Conservation (phyloP, 192 early-diverging fungal genomes). For the Coemansia sp. region DNA sequence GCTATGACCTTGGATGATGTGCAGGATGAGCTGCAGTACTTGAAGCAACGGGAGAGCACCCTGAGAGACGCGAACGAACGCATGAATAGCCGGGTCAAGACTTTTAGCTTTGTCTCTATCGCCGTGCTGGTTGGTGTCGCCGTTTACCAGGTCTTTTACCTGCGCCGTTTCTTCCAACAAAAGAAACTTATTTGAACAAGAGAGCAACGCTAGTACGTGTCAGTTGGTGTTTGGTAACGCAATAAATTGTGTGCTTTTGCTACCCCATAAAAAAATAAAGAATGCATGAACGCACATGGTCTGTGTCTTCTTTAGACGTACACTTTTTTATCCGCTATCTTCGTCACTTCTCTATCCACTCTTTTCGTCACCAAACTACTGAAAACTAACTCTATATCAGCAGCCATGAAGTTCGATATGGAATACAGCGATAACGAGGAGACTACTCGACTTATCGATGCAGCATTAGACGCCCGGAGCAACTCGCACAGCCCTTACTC, state of each 20-base stretch:
- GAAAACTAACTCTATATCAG: not conserved
- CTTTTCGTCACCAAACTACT: not conserved
- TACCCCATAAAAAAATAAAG: not conserved
- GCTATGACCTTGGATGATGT: conserved; percentile 78
- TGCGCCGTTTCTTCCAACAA: conserved; percentile 84
- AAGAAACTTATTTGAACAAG: conserved; percentile 76
- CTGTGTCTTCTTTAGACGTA: not conserved
- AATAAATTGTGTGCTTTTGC: not conserved
- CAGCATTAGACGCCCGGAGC: conserved; percentile 62
- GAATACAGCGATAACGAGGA: conserved; percentile 26
- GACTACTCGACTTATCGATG: conserved; percentile 24
- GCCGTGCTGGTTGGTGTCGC: conserved; percentile 75
- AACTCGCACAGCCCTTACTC: conserved; percentile 87
- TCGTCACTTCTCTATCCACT: not conserved
- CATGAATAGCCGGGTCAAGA: conserved; percentile 85
- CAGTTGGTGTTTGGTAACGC: not conserved
- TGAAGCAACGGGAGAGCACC: conserved; percentile 77
- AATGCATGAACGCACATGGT: not conserved
- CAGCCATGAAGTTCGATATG: conserved; percentile 20
- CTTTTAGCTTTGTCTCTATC: conserved; percentile 69
- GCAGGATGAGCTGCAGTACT: conserved; percentile 81
- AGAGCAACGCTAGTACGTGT: not conserved
- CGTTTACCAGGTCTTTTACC: conserved; percentile 79
- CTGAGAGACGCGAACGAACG: conserved; percentile 94
- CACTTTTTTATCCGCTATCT: not conserved